Evolutionary conservation across 495 filamentous ascomycete genomes (phyloP).

Genomic region (Trichoderma orchidacearum): DNA sequence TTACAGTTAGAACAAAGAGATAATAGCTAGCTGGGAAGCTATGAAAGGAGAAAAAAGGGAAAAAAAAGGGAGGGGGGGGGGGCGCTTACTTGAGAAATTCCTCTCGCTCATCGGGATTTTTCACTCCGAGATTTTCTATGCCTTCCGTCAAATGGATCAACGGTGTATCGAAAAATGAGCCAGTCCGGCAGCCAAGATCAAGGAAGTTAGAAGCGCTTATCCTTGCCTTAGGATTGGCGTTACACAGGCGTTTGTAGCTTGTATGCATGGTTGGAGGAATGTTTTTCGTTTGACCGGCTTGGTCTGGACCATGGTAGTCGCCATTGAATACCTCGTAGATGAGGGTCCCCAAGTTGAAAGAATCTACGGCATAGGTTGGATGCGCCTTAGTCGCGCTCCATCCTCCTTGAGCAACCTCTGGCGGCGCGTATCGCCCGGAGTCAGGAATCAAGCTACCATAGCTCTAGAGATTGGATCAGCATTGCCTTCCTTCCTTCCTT

Average conservation of each 20-base stretch:
- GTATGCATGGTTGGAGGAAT: slow-evolving; percentile 79
- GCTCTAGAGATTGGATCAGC: slow-evolving; percentile 31
- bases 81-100: slow-evolving; percentile 61
- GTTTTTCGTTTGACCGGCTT: slow-evolving; percentile 70
- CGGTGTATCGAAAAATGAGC: slow-evolving; percentile 84
- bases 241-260: slow-evolving; percentile 75
- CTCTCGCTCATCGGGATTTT: slow-evolving; percentile 70
- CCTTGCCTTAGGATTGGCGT: slow-evolving; percentile 77
- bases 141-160: slow-evolving; percentile 84
- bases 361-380: slow-evolving; percentile 68
- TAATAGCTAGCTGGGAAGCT: no score
- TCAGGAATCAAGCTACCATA: slow-evolving; percentile 82
- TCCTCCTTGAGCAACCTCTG: slow-evolving; percentile 71
- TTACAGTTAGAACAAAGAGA: no score
- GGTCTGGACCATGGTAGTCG: slow-evolving; percentile 52
- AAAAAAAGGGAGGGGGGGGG: background rate
- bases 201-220: slow-evolving; percentile 76
- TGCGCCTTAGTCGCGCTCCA: slow-evolving; percentile 83
- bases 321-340: slow-evolving; percentile 91
- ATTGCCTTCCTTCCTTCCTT: background rate
- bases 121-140: slow-evolving; percentile 82
- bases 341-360: slow-evolving; percentile 72
- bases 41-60: background rate
- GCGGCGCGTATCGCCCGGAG: slow-evolving; percentile 64
- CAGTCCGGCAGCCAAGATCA: slow-evolving; percentile 70